Base-by-base conservation (phyloP, 129 eudicot genomes). In the Oenanthe sinensis region DNA sequence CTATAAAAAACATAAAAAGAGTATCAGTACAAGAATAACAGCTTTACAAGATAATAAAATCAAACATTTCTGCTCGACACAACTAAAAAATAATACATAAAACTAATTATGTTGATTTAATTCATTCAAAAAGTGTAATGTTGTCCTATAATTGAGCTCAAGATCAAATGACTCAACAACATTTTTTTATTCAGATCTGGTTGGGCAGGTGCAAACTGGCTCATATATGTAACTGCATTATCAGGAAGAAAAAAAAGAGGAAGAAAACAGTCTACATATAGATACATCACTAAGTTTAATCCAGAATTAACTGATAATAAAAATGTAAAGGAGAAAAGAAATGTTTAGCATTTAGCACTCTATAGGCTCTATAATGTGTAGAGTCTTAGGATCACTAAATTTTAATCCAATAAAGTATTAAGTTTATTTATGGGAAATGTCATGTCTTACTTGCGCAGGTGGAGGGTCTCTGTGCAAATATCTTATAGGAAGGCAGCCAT, bases 1-100 rank as follows among this genome's bases (percentile, higher is more conserved):
- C 98, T 95, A 93, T 47, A 24, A 83, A 84, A 78, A 74, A 54
- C 30, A 40, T 48, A 46, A 78, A 28, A 80, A 45, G 37, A 17
- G n/a, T 42, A 43, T 60, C 40, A 58, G 71, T 70, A 58, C 40
- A 7, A 60, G 42, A 67, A 13, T 15, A 20, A 43, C 45, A 48
- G 15, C 5, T 19, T 45, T 54, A 39, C 22, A 2, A 2, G 5
- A 70, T 33, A 19, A 17, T 19, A 40, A 48, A n/a, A 50, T n/a
- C 68, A 5, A 15, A 70, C 15, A 49, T 71, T 17, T 5, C 70
- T 22, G 17, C 52, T 22, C 2, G 10, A 72, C 16, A 72, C 17
- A 10, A 22, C 54, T 15, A 19, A 43, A 19, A 4, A 19, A 16
- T 9, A n/a, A 72, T 20, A 71, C 2, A 42, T 8, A 39, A 22